Evolutionary conservation across 441 rosid species (phyloP).

Genomic region (Capsella rubella): DNA sequence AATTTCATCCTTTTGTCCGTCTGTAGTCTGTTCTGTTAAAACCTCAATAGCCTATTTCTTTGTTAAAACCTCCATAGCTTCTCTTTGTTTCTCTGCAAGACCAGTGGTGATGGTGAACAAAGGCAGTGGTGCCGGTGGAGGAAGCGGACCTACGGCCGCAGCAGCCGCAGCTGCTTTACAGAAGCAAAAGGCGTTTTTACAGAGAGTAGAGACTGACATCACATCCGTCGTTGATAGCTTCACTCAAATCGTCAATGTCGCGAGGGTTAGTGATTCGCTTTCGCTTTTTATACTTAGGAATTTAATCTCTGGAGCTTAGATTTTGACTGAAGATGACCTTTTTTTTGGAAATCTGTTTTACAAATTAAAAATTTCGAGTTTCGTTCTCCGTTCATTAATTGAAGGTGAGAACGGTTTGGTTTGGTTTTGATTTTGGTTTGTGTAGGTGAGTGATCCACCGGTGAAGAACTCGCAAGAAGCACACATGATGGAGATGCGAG

Average conservation of each 20-base stretch:
- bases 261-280: constrained; percentile 48
- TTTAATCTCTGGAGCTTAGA: background rate
- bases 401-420: background rate
- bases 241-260: constrained; percentile 70
- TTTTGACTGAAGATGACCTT: background rate
- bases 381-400: background rate
- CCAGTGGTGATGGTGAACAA: constrained; percentile 47
- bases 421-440: background rate
- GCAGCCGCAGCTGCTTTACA: constrained; percentile 70
- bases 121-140: constrained; percentile 52
- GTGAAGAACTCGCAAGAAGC: constrained; percentile 90
- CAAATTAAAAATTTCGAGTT: background rate
- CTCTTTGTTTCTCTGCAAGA: background rate
- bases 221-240: constrained; percentile 71
- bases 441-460: constrained; percentile 76
- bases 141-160: constrained; percentile 65
- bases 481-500: constrained; percentile 96
- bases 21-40: background rate
- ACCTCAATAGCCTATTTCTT: background rate
- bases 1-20: too few species aligned
- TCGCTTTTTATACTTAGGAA: background rate
- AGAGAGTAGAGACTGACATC: constrained; percentile 71
- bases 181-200: constrained; percentile 71
- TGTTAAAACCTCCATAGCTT: too few species aligned
- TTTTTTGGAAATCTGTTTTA: background rate